Percentiles rank a stretch among this genome's conserved stretches.
phyloP scores from a whole-genome alignment of 2,329 filamentous ascomycete species.

The Chlorencoelia australis region DNA sequence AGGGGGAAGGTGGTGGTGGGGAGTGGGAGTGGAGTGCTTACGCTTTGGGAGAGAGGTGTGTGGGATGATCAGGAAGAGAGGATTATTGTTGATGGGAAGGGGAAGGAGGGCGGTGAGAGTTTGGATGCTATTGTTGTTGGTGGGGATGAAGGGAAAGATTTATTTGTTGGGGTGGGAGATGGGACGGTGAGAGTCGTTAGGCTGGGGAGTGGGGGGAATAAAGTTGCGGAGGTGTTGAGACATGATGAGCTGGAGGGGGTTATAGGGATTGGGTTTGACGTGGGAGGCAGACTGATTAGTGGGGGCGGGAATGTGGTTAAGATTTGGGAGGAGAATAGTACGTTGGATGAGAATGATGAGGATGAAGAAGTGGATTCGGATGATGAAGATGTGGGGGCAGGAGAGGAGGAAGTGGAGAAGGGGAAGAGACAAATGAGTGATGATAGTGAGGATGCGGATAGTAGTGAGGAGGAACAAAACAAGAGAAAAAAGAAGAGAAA shows the following conservation, averaged over 20 bases:
- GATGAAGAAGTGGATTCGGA: conserved; percentile 40
- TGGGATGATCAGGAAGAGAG: conserved; percentile 95
- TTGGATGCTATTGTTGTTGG: conserved; percentile 68
- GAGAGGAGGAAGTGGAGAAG: conserved; percentile 33
- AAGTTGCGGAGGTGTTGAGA: conserved; percentile 51
- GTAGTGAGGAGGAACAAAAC: conserved; percentile 18
- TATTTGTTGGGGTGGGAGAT: conserved; percentile 74
- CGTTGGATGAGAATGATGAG: conserved; percentile 36
- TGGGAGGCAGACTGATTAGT: conserved; percentile 75
- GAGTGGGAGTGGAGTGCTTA: conserved; percentile 68
- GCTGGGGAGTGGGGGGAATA: conserved; percentile 60
- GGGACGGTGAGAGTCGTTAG: conserved; percentile 70
- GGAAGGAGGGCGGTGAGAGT: conserved; percentile 58
- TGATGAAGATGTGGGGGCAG: conserved; percentile 28
- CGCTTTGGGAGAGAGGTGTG: conserved; percentile 84
- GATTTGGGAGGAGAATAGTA: conserved; percentile 73
- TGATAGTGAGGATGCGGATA: conserved; percentile 18
- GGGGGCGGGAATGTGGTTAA: conserved; percentile 81
- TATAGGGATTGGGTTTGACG: conserved; percentile 73
- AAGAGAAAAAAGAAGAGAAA: conserved; percentile 26
- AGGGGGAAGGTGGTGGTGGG: conserved; percentile 70
- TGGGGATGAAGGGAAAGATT: conserved; percentile 62
- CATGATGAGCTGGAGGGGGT: conserved; percentile 88
- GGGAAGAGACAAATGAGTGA: conserved; percentile 23
- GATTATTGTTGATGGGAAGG: conserved; percentile 60